Conservation (phyloP, 2,329 filamentous ascomycete species). For the Colletotrichum phormii region DNA sequence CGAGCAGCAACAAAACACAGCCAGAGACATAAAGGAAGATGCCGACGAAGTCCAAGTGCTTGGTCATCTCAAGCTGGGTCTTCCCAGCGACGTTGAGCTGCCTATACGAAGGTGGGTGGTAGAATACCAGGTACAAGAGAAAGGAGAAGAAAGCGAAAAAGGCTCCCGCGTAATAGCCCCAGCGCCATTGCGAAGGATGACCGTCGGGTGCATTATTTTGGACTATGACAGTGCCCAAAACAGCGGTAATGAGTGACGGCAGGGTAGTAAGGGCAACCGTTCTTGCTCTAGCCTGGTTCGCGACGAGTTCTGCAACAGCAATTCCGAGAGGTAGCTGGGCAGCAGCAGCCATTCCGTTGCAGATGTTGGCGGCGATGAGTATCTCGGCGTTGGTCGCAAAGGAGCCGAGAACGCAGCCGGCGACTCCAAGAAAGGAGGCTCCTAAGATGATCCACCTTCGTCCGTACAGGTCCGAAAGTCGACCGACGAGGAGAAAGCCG, state of each 20-base stretch:
- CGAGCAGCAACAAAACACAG: conserved; percentile 42
- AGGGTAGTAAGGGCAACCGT: conserved; percentile 53
- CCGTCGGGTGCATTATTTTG: too few relatives aligned
- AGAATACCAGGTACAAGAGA: conserved; percentile 56
- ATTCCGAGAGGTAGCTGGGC: conserved; percentile 55
- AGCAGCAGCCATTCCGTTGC: conserved; percentile 52
- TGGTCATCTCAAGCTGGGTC: conserved; percentile 50
- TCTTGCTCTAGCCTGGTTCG: conserved; percentile 53
- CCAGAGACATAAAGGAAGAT: conserved; percentile 55
- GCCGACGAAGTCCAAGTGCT: conserved; percentile 58
- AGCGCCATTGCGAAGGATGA: conserved; percentile 52
- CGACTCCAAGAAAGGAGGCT: conserved; percentile 46
- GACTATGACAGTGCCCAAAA: not conserved
- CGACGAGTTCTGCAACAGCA: conserved; percentile 56
- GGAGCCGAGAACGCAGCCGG: conserved; percentile 52
- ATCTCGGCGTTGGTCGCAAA: conserved; percentile 47
- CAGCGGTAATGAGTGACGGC: conserved; percentile 56
- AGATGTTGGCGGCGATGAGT: conserved; percentile 51
- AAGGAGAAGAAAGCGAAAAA: conserved; percentile 54
- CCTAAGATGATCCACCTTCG: conserved; percentile 17
- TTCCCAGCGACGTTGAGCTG: conserved; percentile 54
- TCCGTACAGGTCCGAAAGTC: conserved; percentile 28
- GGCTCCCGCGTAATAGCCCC: conserved; percentile 61
- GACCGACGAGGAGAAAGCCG: conserved; percentile 43
- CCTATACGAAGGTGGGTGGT: conserved; percentile 58